Base-by-base conservation (phyloP, 1,284 basidiomycete genomes). In the Apiotrichum sp. region DNA sequence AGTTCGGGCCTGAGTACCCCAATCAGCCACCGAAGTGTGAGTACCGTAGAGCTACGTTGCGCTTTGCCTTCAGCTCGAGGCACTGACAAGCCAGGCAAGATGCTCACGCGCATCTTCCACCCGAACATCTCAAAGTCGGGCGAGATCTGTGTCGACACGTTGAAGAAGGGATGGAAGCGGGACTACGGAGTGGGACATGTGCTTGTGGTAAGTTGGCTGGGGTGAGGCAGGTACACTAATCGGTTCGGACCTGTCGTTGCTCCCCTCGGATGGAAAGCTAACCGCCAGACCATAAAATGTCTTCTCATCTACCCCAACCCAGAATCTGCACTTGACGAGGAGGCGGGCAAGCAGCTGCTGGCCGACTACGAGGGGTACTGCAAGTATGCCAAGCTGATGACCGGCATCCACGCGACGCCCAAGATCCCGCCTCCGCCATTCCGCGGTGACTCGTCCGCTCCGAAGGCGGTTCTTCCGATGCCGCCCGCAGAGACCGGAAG, bases 141-240 rank as follows among this genome's bases (percentile, higher is more conserved):
- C 35, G 93, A 96, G 75, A 98, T 98, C 65, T 98, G 93, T 75
- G 93, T 97, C 9, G 93, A 93, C 77, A 97, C 92, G 4, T 79
- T 98, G 33, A 97, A 97, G 80, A 97, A 96, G 76, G 91, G 93
- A 67, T 97, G 93, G 93, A 86, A 90, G 72, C 83, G 87, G 16
- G 83, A 85, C n/a, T 93, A 90, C 65, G 93, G 92, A 32, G 89
- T 97, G 39, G 84, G 80, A 4, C 88, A 95, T 71, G 95, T 96
- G 56, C 81, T 96, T 8, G 86, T 90, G 7, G 78, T 80, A 53
- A 58, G 76, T 71, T 8, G 22, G 22, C 22, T 22, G 22, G 22
- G 22, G 22, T 22, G 22, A 22, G 22, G 22, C 22, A 22, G 22
- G 22, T 22, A 22, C 22, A 22, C 22, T 22, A 22, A 22, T 22